A percentile compares a stretch with the other conserved stretches of the same genome.
Conservation (phyloP, 495 filamentous ascomycete genomes). For the Xylaria castorea region DNA sequence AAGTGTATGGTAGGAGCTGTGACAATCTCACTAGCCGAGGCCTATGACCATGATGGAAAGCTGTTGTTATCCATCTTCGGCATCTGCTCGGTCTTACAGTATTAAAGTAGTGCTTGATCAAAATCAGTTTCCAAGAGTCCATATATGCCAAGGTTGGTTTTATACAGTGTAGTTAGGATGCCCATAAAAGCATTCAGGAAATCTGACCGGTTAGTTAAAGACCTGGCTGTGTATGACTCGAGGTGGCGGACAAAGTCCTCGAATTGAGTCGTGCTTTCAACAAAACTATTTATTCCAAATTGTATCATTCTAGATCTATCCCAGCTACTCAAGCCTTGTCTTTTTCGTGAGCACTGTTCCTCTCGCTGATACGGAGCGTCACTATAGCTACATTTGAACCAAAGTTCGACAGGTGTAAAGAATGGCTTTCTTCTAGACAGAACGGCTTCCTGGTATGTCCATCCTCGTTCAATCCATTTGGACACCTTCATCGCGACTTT, state of each 20-base stretch:
- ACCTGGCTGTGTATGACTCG: slow-evolving; percentile 2
- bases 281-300: background rate
- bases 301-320: background rate
- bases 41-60: slow-evolving; percentile 13
- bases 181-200: slow-evolving; percentile 10
- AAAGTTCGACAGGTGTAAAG: slow-evolving; percentile 16
- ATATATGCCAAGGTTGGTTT: background rate
- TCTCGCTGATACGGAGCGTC: background rate
- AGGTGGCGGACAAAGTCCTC: slow-evolving; percentile 12
- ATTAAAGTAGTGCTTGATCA: slow-evolving; percentile 10
- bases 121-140: slow-evolving; percentile 11
- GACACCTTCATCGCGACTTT: background rate
- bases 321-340: background rate
- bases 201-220: background rate
- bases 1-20: background rate
- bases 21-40: background rate
- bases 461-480: slow-evolving; percentile 6
- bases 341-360: slow-evolving; percentile 2
- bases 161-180: slow-evolving; percentile 6
- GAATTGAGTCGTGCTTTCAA: background rate
- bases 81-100: background rate
- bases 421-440: background rate
- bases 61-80: background rate
- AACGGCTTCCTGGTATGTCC: slow-evolving; percentile 1
- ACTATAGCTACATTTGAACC: slow-evolving; percentile 1